Evolutionary conservation across 768 basidiomycete genomes (phyloP).

Genomic region (Pisolithus marmoratus): DNA sequence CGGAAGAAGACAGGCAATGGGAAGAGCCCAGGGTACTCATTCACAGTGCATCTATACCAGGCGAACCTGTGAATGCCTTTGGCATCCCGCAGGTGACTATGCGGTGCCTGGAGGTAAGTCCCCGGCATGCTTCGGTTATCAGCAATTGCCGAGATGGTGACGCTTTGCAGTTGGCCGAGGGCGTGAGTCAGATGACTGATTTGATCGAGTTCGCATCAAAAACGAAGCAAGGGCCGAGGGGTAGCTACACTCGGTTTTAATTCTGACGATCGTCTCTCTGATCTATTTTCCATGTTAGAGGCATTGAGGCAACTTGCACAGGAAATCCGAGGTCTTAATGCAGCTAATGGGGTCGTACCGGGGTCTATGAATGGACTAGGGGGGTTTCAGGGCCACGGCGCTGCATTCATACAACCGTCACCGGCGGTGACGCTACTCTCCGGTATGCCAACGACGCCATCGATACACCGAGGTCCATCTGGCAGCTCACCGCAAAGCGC

Average conservation of each 20-base stretch:
- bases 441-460: slow-evolving; percentile 34
- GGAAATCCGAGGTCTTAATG: slow-evolving; percentile 29
- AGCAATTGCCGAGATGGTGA: slow-evolving; percentile 2
- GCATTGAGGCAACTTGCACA: slow-evolving; percentile 37
- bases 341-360: slow-evolving; percentile 12
- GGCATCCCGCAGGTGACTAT: slow-evolving; percentile 87
- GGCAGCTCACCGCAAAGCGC: slow-evolving; percentile 47
- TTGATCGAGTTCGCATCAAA: slow-evolving; percentile 62
- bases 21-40: slow-evolving; percentile 62
- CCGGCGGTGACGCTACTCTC: slow-evolving; percentile 43
- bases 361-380: slow-evolving; percentile 13
- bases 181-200: slow-evolving; percentile 75
- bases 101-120: slow-evolving; percentile 74
- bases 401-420: slow-evolving; percentile 13
- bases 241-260: slow-evolving; percentile 39
- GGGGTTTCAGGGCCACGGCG: slow-evolving; percentile 18
- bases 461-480: slow-evolving; percentile 38
- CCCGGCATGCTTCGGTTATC: neutral
- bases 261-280: slow-evolving; percentile 16
- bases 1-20: slow-evolving; percentile 56
- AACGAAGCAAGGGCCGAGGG: slow-evolving; percentile 52
- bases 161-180: slow-evolving; percentile 62
- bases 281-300: slow-evolving; percentile 30
- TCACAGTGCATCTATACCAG: slow-evolving; percentile 61
- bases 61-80: slow-evolving; percentile 83